Conservation (phyloP, 208 protist species). For the Leishmania mexicana region DNA sequence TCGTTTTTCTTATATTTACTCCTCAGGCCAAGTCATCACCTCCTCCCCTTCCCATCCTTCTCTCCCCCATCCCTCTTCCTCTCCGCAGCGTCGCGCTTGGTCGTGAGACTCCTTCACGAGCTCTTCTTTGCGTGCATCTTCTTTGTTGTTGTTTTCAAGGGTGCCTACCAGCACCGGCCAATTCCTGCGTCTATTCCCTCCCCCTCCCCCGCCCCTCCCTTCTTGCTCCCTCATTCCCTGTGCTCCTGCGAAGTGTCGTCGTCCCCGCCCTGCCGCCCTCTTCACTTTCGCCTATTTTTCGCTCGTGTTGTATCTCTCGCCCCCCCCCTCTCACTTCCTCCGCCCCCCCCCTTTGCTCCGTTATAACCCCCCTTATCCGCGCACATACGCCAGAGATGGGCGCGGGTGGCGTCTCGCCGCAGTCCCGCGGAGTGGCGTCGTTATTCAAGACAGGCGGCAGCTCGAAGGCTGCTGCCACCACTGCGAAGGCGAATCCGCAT, state of each 20-base stretch:
- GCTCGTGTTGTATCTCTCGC: background rate
- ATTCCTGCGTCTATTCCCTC: background rate
- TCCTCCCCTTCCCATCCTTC: background rate
- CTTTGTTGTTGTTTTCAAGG: background rate
- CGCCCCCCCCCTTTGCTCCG: background rate
- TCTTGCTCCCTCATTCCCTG: background rate
- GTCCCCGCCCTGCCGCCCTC: background rate
- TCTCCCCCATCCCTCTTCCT: background rate
- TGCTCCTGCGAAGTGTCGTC: background rate
- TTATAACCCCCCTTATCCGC: background rate
- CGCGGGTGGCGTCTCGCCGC: conserved; percentile 39
- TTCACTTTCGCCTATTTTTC: background rate
- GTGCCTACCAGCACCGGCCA: background rate
- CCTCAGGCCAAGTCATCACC: background rate
- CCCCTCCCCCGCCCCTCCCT: background rate
- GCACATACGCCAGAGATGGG: conserved; percentile 33
- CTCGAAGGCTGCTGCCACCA: background rate
- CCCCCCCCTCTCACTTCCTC: background rate
- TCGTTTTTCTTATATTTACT: background rate
- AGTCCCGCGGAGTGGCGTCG: background rate
- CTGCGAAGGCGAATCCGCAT: background rate
- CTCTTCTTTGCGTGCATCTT: background rate
- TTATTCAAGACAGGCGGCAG: background rate
- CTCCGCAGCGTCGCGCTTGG: background rate
- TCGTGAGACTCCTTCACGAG: background rate